A percentile compares a stretch with the other conserved stretches of the same genome.
Evolutionary conservation across 257 asterid genomes (phyloP).

Genomic region (Linaria vulgaris): DNA sequence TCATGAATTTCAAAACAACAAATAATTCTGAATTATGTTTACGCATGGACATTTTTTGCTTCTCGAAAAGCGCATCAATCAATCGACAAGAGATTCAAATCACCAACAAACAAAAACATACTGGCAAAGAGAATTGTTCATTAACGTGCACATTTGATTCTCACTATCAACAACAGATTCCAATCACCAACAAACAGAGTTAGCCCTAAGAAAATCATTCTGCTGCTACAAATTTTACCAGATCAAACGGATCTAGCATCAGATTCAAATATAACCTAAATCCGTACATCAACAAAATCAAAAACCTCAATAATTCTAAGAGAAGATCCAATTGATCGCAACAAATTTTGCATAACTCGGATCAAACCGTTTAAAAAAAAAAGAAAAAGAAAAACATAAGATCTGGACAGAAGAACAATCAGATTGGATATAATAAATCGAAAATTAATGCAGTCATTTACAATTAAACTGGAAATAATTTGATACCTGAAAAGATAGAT

Average conservation of each 20-base stretch:
- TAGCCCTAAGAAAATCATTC: constrained; percentile 7
- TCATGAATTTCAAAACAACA: not conserved
- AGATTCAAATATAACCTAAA: too few relatives aligned
- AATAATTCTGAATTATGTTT: not conserved
- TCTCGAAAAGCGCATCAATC: too few relatives aligned
- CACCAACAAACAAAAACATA: too few relatives aligned
- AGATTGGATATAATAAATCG: constrained; percentile 12
- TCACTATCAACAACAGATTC: not conserved
- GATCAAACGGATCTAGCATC: constrained; percentile 32
- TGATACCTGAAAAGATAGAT: constrained; percentile 32
- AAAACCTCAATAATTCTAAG: not conserved
- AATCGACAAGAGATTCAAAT: too few relatives aligned
- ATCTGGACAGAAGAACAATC: not conserved
- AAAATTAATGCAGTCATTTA: not conserved
- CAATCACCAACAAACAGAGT: not conserved
- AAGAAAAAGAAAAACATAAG: not conserved
- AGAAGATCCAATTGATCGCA: constrained; percentile 34
- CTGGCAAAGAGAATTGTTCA: not conserved
- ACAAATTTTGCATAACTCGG: constrained; percentile 19
- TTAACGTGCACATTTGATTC: constrained; percentile 3
- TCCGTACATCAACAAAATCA: constrained; percentile 5
- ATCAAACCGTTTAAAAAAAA: constrained; percentile 26
- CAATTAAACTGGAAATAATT: not conserved
- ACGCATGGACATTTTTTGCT: too few relatives aligned
- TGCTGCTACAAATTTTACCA: constrained; percentile 2